phyloP scores from a whole-genome alignment of 768 basidiomycete species.

The Paxillus rubicundulus region DNA sequence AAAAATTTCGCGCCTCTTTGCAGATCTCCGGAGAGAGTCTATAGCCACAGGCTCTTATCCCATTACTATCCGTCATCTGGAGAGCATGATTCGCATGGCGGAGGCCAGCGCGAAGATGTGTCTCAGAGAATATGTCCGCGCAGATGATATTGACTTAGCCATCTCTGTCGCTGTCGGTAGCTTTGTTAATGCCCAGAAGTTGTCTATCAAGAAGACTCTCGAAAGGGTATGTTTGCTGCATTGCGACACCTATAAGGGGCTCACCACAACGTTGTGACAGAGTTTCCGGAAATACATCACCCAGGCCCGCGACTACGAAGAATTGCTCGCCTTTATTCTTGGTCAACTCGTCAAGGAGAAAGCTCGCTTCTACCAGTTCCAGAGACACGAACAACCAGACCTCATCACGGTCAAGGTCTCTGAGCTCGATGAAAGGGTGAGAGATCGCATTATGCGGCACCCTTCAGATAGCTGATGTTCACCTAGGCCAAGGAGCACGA shows the following conservation, averaged over 20 bases:
- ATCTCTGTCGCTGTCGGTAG: constrained; percentile 94
- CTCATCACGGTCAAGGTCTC: constrained; percentile 70
- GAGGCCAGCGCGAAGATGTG: constrained; percentile 99
- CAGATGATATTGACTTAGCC: constrained; percentile 95
- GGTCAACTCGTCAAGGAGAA: constrained; percentile 93
- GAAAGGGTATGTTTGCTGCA: constrained; percentile 60
- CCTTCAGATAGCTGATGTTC: constrained; percentile 8
- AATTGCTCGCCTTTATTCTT: constrained; percentile 89
- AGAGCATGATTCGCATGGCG: constrained; percentile 99
- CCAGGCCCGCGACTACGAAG: constrained; percentile 93
- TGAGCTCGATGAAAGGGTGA: constrained; percentile 85
- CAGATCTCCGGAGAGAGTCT: constrained; percentile 93
- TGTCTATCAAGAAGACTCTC: constrained; percentile 96
- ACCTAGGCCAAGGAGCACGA: constrained; percentile 92
- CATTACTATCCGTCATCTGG: constrained; percentile 95
- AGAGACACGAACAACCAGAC: constrained; percentile 74
- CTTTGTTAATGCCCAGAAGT: constrained; percentile 96
- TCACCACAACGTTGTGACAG: constrained; percentile 39
- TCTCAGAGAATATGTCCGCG: constrained; percentile 89
- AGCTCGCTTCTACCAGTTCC: constrained; percentile 78
- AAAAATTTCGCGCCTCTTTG: constrained; percentile 90
- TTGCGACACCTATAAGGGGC: neutral
- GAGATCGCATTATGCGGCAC: constrained; percentile 22
- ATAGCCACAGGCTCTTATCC: constrained; percentile 98
- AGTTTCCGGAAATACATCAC: constrained; percentile 98